Evolutionary conservation across 164 flowering plant genomes (phyloP).

Genomic region (Vitis vinifera): DNA sequence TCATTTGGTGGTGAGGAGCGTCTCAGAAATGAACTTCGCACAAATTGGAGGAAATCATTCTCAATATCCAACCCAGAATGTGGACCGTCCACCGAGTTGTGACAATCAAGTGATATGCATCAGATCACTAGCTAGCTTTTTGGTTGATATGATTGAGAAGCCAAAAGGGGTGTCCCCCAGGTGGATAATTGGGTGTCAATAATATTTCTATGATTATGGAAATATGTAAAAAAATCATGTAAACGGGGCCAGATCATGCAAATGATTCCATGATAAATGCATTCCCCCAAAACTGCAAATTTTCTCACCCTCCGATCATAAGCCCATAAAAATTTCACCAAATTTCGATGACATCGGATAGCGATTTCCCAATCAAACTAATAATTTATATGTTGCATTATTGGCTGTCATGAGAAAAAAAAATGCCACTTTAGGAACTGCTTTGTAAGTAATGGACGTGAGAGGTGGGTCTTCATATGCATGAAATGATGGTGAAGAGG

Average conservation of each 20-base stretch:
- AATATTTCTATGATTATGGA: constrained; percentile 27
- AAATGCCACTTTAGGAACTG: constrained; percentile 11
- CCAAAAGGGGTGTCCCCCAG: constrained; percentile 16
- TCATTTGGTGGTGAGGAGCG: not conserved
- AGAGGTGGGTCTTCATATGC: constrained; percentile 42
- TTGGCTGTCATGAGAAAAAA: constrained; percentile 16
- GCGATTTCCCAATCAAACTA: not conserved
- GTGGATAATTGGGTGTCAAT: constrained; percentile 42
- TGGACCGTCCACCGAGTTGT: constrained; percentile 2
- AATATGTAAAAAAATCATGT: not conserved
- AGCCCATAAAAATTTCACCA: constrained; percentile 3
- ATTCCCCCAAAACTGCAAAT: constrained; percentile 5
- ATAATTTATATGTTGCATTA: constrained; percentile 13
- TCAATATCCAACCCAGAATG: not conserved
- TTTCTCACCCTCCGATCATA: constrained; percentile 10
- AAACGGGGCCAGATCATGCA: constrained; percentile 18
- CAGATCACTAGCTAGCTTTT: constrained; percentile 23
- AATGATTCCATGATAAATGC: constrained; percentile 24
- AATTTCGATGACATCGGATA: constrained; percentile 13
- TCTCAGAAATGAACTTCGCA: constrained; percentile 1
- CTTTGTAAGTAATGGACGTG: constrained; percentile 30
- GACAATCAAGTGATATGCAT: constrained; percentile 10
- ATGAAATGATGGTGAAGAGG: constrained; percentile 45
- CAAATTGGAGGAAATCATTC: not conserved
- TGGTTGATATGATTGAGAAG: constrained; percentile 35